Percentiles rank a stretch among this genome's conserved stretches.
phyloP scores from a whole-genome alignment of 257 asterid genomes.

The Salvia rosmarinus region DNA sequence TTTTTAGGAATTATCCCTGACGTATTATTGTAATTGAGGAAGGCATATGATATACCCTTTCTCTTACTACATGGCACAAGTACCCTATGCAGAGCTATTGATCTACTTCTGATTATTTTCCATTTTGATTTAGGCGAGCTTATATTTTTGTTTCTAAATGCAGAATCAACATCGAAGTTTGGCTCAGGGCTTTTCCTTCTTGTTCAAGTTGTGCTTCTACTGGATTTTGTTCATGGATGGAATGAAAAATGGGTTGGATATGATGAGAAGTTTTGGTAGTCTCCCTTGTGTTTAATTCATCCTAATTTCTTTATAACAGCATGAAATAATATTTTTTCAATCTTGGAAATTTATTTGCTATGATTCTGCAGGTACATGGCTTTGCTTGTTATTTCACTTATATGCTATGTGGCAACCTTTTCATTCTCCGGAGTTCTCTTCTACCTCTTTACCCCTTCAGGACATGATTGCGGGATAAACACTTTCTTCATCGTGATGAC shows the following conservation, averaged over 20 bases:
- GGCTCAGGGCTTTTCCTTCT: conserved; percentile 94
- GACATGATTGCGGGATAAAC: conserved; percentile 90
- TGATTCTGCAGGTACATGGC: conserved; percentile 71
- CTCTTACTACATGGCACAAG: not conserved
- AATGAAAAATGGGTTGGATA: conserved; percentile 97
- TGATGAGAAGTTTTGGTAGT: conserved; percentile 88
- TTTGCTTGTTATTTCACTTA: conserved; percentile 81
- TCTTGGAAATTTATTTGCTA: conserved; percentile 10
- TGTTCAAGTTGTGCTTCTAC: conserved; percentile 89
- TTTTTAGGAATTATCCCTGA: not conserved
- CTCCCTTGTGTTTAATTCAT: not conserved
- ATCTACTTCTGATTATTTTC: not conserved
- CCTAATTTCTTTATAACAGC: not conserved
- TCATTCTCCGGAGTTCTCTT: conserved; percentile 82
- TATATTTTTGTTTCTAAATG: conserved; percentile 38
- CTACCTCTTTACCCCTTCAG: conserved; percentile 82
- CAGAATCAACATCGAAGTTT: conserved; percentile 87
- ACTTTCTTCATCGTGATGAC: conserved; percentile 82
- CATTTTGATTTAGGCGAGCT: not conserved
- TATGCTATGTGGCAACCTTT: conserved; percentile 77
- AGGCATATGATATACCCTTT: not conserved
- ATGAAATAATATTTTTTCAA: not conserved
- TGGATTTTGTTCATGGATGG: conserved; percentile 93
- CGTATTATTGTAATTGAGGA: not conserved
- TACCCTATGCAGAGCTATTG: not conserved